A percentile compares a stretch with the other conserved stretches of the same genome.
phyloP scores from a whole-genome alignment of 768 basidiomycete species.

The Suillus lakei region DNA sequence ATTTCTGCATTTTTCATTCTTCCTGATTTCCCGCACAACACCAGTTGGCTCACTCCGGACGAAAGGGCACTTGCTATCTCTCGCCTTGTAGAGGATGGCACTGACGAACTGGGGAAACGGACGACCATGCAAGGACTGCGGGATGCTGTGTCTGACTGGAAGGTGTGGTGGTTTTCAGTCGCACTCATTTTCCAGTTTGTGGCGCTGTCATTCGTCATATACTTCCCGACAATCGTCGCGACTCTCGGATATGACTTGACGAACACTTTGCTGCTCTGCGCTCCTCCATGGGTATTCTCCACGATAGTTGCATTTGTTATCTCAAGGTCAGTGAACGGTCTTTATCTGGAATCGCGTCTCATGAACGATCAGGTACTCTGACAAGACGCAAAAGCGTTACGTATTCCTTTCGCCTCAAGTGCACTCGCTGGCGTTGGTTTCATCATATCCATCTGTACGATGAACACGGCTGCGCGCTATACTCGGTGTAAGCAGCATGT shows the following conservation, averaged over 20 bases:
- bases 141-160: slow-evolving; percentile 44
- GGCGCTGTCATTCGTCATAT: slow-evolving; percentile 28
- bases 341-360: neutral
- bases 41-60: slow-evolving; percentile 33
- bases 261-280: slow-evolving; percentile 45
- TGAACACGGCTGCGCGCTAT: slow-evolving; percentile 64
- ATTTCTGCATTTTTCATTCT: slow-evolving; percentile 39
- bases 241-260: slow-evolving; percentile 43
- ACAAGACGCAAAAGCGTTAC: slow-evolving; percentile 67
- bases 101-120: slow-evolving; percentile 23
- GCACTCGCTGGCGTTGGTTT: slow-evolving; percentile 67
- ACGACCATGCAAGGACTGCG: slow-evolving; percentile 34
- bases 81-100: slow-evolving; percentile 33
- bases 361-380: slow-evolving; percentile 59
- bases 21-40: slow-evolving; percentile 43
- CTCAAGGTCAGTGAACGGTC: slow-evolving; percentile 6
- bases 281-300: slow-evolving; percentile 42
- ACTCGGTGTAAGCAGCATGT: slow-evolving; percentile 50
- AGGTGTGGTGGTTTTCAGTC: slow-evolving; percentile 44
- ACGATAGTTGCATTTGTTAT: slow-evolving; percentile 35
- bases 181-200: slow-evolving; percentile 18
- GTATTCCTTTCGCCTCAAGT: slow-evolving; percentile 63
- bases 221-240: slow-evolving; percentile 30
- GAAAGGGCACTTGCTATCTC: slow-evolving; percentile 36
- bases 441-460: slow-evolving; percentile 63